Base-by-base conservation (phyloP, 306 rosid genomes). In the Cotoneaster glaucophyllus region DNA sequence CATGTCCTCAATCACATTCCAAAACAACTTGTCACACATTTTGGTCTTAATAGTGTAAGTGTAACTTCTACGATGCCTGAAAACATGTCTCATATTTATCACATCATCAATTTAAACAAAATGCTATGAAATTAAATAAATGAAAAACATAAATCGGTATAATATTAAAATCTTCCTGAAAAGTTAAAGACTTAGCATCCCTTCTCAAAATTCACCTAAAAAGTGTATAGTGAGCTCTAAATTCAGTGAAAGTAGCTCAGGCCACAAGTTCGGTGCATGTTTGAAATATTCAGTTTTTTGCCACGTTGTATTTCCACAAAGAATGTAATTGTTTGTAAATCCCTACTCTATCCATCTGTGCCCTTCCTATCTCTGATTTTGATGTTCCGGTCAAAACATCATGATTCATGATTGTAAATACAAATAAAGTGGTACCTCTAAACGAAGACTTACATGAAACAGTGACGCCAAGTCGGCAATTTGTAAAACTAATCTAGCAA, bases 221-320 rank as follows among this genome's bases (percentile, higher is more conserved):
- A 14, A 37, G 69, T 13, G 13, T 12, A 59, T 0, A 25, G 32
- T 12, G 4, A 69, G 25, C 28, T 9, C 8, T 52, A 82, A 45
- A 45, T 79, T 74, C 77, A 64, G 28, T 73, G 75, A 74, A 69
- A 67, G 11, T 54, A 65, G 53, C 53, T 14, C 6, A 14, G 31
- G 24, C 82, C 87, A 81, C 80, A 71, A 69, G 81, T 75, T 80
- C 24, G 54, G 78, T 73, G 19, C 3, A 48, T 2, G 76, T 50
- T 74, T 63, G 74, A 79, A 57, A 52, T 62, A 52, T 66, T 22
- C n/a, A 80, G 41, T 28, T 71, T 71, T 25, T 13, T 70, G 86
- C 81, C 86, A 78, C 80, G 76, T 59, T 77, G 86, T 76, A 80
- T 24, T 59, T 76, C 84, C 87, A 89, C 85, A 57, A 81, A 75